These are phyloP conservation scores for Solanum commersonii DNA, from an alignment of 257 asterid species.

Conservation along the genomic window DNA sequence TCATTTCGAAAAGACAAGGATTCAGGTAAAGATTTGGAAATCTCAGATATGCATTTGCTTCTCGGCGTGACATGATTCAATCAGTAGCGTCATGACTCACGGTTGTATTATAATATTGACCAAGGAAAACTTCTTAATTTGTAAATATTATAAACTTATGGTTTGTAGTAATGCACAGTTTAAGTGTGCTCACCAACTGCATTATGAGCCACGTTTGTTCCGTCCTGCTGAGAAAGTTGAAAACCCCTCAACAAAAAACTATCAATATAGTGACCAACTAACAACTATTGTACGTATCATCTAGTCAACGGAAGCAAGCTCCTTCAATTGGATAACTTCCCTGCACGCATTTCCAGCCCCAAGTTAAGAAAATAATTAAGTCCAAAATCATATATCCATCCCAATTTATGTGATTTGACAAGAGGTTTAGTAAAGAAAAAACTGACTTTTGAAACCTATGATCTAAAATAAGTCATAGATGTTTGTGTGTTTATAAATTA, in stretches of 20 bases:
- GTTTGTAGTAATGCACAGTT: neutral
- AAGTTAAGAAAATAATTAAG: neutral
- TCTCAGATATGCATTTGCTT: neutral
- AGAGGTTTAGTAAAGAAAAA: neutral
- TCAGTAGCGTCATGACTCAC: neutral
- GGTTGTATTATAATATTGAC: neutral
- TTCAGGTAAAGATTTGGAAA: neutral
- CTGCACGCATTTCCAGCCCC: neutral
- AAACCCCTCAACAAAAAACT: neutral
- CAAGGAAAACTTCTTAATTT: neutral
- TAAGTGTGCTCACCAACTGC: neutral
- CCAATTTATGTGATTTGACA: neutral
- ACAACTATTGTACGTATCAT: neutral
- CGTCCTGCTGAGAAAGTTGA: neutral
- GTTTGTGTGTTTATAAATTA: too few species aligned
- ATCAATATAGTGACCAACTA: neutral
- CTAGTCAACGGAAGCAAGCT: neutral
- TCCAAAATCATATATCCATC: neutral
- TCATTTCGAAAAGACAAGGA: neutral
- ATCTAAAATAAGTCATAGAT: neutral
- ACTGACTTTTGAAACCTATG: neutral
- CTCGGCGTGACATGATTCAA: neutral
- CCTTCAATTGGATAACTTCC: neutral
- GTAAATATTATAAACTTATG: neutral
- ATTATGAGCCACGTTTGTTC: neutral